A percentile compares a stretch with the other conserved stretches of the same genome.
Evolutionary conservation across 2,329 filamentous ascomycete genomes (phyloP).

Genomic region (Zymoseptoria passerinii): DNA sequence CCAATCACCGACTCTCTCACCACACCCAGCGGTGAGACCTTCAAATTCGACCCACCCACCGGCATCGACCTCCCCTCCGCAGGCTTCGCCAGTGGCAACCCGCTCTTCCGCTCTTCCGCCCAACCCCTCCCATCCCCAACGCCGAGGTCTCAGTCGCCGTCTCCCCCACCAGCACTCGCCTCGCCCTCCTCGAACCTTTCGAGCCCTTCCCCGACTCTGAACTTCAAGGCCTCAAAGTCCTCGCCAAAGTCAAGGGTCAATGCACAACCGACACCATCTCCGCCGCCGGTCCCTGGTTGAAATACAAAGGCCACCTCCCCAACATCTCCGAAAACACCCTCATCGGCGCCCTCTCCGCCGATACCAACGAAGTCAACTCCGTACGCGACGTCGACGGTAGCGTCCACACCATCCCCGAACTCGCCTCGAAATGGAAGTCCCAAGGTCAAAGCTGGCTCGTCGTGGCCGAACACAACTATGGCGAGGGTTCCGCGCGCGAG

Average conservation of each 20-base stretch:
- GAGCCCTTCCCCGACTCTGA: slow-evolving; percentile 67
- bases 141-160: slow-evolving; percentile 65
- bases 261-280: slow-evolving; percentile 99
- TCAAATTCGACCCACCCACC: slow-evolving; percentile 72
- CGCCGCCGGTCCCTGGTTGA: slow-evolving; percentile 91
- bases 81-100: slow-evolving; percentile 75
- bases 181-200: slow-evolving; percentile 88
- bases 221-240: slow-evolving; percentile 67
- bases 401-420: slow-evolving; percentile 65
- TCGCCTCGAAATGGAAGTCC: slow-evolving; percentile 75
- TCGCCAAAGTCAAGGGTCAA: slow-evolving; percentile 95
- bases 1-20: slow-evolving; percentile 78
- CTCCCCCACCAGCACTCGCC: slow-evolving; percentile 76
- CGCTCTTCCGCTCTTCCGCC: slow-evolving; percentile 64
- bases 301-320: slow-evolving; percentile 97
- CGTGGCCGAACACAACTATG: slow-evolving; percentile 96
- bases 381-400: slow-evolving; percentile 80
- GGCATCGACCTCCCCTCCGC: slow-evolving; percentile 54
- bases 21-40: slow-evolving; percentile 67
- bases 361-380: slow-evolving; percentile 83
- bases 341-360: slow-evolving; percentile 87
- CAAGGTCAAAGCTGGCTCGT: slow-evolving; percentile 77
- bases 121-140: slow-evolving; percentile 64
- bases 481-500: slow-evolving; percentile 80
- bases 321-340: slow-evolving; percentile 98